Evolutionary conservation across 1,284 basidiomycete genomes (phyloP).

Genomic region (Irpex sp.): DNA sequence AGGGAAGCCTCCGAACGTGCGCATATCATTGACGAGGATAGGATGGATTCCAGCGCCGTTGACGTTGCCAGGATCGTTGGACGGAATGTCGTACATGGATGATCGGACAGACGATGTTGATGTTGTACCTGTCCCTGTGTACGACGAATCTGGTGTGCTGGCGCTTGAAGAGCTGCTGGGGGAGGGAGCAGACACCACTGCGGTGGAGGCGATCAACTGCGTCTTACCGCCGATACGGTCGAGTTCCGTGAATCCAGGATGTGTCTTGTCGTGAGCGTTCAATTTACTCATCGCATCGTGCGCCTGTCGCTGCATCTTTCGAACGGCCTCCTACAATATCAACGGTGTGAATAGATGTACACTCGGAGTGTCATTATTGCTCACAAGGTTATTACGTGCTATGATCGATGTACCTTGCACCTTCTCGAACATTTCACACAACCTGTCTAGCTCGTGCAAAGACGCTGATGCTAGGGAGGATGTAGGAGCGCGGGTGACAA

Average conservation of each 20-base stretch:
- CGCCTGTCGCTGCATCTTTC: slow-evolving; percentile 48
- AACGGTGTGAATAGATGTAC: neutral
- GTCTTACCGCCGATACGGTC: slow-evolving; percentile 64
- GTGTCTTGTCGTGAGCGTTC: slow-evolving; percentile 21
- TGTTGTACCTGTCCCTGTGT: neutral
- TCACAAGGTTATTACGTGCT: slow-evolving; percentile 49
- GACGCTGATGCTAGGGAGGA: slow-evolving; percentile 54
- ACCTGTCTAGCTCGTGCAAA: slow-evolving; percentile 51
- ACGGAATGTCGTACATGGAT: neutral
- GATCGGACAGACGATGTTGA: neutral
- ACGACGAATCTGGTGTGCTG: slow-evolving; percentile 1
- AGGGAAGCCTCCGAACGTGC: slow-evolving; percentile 28
- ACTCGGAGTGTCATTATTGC: slow-evolving; percentile 14
- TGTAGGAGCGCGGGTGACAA: slow-evolving; percentile 54
- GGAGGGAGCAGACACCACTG: slow-evolving; percentile 9
- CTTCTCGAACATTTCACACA: slow-evolving; percentile 49
- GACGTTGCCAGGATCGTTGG: slow-evolving; percentile 6
- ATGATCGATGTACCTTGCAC: slow-evolving; percentile 42
- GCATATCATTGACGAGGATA: slow-evolving; percentile 41
- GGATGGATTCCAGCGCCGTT: slow-evolving; percentile 31
- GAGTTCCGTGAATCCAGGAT: slow-evolving; percentile 42
- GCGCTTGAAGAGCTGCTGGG: neutral
- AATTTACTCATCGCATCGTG: slow-evolving; percentile 42
- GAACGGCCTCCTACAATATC: slow-evolving; percentile 41
- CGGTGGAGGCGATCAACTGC: slow-evolving; percentile 30